Conservation (phyloP, 495 filamentous ascomycete species). For the Lophiotrema nucula region DNA sequence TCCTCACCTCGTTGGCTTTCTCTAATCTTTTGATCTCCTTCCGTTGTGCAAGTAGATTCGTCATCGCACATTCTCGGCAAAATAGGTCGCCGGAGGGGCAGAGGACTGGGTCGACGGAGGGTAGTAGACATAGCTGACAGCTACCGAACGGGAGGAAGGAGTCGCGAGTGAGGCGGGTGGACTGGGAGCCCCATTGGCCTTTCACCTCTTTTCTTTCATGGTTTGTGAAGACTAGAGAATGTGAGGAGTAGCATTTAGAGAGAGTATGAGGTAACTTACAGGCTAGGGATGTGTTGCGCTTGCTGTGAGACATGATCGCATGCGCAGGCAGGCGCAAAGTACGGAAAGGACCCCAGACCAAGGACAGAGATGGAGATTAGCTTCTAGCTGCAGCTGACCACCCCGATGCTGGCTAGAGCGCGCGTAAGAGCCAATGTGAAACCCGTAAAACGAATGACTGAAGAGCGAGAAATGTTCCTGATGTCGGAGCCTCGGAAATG, state of each 20-base stretch:
- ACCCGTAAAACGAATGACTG: too few species aligned
- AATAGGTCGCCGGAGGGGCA: slow-evolving; percentile 87
- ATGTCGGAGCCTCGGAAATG: slow-evolving; percentile 5
- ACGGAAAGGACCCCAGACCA: too few species aligned
- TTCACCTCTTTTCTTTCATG: slow-evolving; percentile 83
- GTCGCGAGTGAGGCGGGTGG: slow-evolving; percentile 85
- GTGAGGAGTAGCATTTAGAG: slow-evolving; percentile 48
- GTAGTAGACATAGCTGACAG: slow-evolving; percentile 84
- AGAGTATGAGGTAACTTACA: slow-evolving; percentile 35
- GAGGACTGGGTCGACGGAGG: slow-evolving; percentile 75
- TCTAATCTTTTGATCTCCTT: slow-evolving; percentile 89
- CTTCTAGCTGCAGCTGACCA: too few species aligned
- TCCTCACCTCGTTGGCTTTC: slow-evolving; percentile 59
- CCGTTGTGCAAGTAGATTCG: slow-evolving; percentile 83
- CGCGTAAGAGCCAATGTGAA: too few species aligned
- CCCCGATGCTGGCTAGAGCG: too few species aligned
- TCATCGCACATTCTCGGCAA: slow-evolving; percentile 91
- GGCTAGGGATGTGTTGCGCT: slow-evolving; percentile 95
- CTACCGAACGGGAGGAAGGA: slow-evolving; percentile 91
- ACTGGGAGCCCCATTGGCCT: slow-evolving; percentile 73
- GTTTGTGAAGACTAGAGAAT: slow-evolving; percentile 89
- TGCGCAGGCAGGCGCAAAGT: too few species aligned
- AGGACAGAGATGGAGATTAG: too few species aligned
- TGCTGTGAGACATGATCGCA: slow-evolving; percentile 21
- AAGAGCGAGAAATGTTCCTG: too few species aligned